phyloP scores from a whole-genome alignment of 768 basidiomycete genomes.

The Trametes meyenii region DNA sequence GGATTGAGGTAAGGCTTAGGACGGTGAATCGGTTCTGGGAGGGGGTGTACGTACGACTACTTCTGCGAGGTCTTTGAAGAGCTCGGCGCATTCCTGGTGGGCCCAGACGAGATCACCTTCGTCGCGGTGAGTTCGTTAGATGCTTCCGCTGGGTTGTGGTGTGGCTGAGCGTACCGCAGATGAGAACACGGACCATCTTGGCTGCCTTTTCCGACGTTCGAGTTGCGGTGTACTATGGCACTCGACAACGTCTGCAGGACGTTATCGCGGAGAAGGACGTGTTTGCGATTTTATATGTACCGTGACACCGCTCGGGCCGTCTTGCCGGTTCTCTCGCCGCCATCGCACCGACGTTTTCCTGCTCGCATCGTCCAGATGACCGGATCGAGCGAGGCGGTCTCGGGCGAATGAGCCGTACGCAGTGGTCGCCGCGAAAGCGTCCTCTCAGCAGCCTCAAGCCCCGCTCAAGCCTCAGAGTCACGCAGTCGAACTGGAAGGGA shows the following conservation, averaged over 20 bases:
- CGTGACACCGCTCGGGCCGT: background rate
- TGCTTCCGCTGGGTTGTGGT: no score
- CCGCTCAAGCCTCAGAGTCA: no score
- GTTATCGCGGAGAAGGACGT: background rate
- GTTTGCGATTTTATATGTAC: conserved; percentile 9
- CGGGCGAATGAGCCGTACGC: background rate
- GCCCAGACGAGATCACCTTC: conserved; percentile 77
- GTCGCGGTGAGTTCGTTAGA: background rate
- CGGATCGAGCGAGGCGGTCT: background rate
- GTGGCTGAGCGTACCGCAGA: conserved; percentile 21
- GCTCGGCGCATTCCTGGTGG: conserved; percentile 65
- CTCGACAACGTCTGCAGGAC: background rate
- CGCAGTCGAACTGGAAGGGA: no score
- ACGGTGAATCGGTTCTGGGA: background rate
- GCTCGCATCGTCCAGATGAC: background rate
- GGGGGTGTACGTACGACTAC: conserved; percentile 61
- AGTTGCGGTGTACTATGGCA: background rate
- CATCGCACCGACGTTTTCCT: background rate
- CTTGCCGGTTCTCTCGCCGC: background rate
- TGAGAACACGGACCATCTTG: conserved; percentile 26
- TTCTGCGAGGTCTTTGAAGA: conserved; percentile 71
- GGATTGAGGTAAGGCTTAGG: background rate
- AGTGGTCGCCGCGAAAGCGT: no score
- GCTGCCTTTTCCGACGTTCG: background rate
- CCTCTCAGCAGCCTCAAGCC: no score